Conservation (phyloP, 2,329 filamentous ascomycete species). For the Arthrobotrys sphaeroides region DNA sequence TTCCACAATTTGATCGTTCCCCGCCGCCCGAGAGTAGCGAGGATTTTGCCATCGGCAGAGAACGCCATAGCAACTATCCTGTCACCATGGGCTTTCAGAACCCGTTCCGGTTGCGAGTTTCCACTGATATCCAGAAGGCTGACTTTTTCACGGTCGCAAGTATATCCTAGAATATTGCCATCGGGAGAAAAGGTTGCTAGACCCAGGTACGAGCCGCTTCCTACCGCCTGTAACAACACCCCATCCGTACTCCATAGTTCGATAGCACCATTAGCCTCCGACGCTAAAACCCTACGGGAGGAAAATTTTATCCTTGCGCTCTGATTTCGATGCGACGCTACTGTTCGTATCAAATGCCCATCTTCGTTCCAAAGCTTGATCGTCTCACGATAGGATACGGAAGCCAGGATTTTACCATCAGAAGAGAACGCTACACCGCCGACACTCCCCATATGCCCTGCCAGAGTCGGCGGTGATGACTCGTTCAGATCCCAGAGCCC, state of each 20-base stretch:
- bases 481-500: neutral
- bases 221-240: neutral
- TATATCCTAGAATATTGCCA: neutral
- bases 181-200: neutral
- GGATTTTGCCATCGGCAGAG: slow-evolving; percentile 84
- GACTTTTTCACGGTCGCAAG: neutral
- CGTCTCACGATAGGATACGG: neutral
- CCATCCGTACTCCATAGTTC: neutral
- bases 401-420: neutral
- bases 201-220: neutral
- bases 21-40: slow-evolving; percentile 78
- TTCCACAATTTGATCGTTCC: neutral
- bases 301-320: neutral
- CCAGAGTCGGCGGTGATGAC: too few relatives aligned
- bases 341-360: neutral
- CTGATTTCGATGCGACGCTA: neutral
- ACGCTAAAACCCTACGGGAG: neutral
- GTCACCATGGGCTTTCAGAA: neutral
- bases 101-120: too few relatives aligned
- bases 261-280: neutral
- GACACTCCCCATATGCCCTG: slow-evolving; percentile 66
- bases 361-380: neutral
- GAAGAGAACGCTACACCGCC: neutral
- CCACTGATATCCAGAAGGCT: neutral
- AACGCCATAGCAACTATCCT: slow-evolving; percentile 64